Evolutionary conservation across 352 stramenopile genomes (phyloP), one percentile per base, ranked within the genome.

Genomic region (Phytopythium chamaehyphon): DNA sequence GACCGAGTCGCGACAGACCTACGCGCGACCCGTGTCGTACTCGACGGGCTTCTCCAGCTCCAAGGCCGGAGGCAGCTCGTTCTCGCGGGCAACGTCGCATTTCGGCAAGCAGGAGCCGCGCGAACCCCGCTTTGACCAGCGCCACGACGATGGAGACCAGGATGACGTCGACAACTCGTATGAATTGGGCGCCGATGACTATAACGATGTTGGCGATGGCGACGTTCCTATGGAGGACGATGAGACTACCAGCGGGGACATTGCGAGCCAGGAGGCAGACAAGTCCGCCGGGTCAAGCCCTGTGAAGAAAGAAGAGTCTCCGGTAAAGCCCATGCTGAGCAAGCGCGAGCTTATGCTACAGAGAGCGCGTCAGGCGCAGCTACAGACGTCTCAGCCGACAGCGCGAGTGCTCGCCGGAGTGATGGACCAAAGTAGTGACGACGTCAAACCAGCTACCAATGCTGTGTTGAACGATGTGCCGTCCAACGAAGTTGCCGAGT

Each of bases 401-500:
- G 73, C 66, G 0, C 73, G 76, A 48, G 73, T 80, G 0, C 58
- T 89, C 23, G 71, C 82, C 33, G 67, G 61, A 19, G 59, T 65
- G 6, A 42, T 83, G 1, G 62, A 76, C 16, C 50, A 69, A 14
- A 43, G 68, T 21, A 40, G 59, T 6, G 40, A 52, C 16, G 45
- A 39, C 11, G 28, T 51, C 28, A 51, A 51, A 26, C 10, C 26
- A 22, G 6, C 4, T 2, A 10, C 10, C 28, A 23, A 6, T 22
- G 47, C 59, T 3, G 26, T 47, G 1, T 50, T 79, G 43, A 62
- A 53, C 2, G 66, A 85, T 11, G 82, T 94, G 24, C 83, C 83
- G 4, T 94, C 83, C 23, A 94, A 94, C 59, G 79, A 94, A 81
- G 83, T 94, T 1, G 69, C 74, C 6, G 83, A 94, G 55, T 94